These are phyloP conservation scores for Pseudogymnoascus verrucosus DNA, from an alignment of 2,329 filamentous ascomycete species.

Conservation along the genomic window DNA sequence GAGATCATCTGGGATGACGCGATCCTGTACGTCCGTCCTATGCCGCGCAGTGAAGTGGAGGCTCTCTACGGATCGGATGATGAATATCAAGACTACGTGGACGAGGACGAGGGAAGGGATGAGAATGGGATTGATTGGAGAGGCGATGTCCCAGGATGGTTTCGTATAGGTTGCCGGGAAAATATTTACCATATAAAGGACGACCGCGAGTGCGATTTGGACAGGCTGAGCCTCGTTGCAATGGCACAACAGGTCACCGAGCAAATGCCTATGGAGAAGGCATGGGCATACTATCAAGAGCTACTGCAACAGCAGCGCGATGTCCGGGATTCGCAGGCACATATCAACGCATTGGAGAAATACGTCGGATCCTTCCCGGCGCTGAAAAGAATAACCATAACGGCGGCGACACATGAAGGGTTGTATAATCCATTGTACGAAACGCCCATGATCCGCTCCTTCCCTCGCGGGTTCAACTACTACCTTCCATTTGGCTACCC, in stretches of 20 bases:
- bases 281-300: conserved; percentile 27
- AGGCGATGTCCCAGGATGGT: not conserved
- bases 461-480: conserved; percentile 34
- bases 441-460: conserved; percentile 35
- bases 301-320: conserved; percentile 29
- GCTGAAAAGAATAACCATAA: conserved; percentile 32
- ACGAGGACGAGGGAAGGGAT: too few relatives aligned
- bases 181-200: not conserved
- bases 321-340: conserved; percentile 22
- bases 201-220: not conserved
- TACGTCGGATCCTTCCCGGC: conserved; percentile 30
- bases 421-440: conserved; percentile 31
- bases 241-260: not conserved
- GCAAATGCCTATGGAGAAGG: conserved; percentile 18
- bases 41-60: not conserved
- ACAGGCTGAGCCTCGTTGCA: not conserved
- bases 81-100: not conserved
- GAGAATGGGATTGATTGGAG: not conserved
- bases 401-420: conserved; percentile 32
- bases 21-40: too few relatives aligned
- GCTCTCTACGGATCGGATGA: not conserved
- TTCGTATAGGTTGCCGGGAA: not conserved
- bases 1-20: too few relatives aligned
- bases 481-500: conserved; percentile 9
- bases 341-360: conserved; percentile 28